Conservation (phyloP, 192 early-diverging fungal species). For the Paraglomus occultum region DNA sequence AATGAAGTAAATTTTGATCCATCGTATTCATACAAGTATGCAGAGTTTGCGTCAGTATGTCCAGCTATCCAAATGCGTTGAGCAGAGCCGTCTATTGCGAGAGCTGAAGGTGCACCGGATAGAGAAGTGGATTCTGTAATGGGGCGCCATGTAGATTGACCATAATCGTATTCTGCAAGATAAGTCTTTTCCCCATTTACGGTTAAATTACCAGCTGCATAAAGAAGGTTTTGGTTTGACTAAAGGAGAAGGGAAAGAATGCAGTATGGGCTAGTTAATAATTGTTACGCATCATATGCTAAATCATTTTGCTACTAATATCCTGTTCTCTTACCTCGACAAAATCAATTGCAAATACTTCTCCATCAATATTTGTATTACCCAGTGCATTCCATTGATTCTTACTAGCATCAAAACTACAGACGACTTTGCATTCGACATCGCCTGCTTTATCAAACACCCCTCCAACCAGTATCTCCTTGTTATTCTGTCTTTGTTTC, state of each 20-base stretch:
- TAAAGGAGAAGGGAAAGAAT: background rate
- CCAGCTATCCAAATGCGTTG: conserved; percentile 35
- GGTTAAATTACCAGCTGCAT: conserved; percentile 42
- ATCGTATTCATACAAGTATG: conserved; percentile 56
- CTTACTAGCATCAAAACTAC: conserved; percentile 22
- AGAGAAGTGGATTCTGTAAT: conserved; percentile 37
- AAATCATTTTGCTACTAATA: too few relatives aligned
- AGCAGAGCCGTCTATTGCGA: conserved; percentile 40
- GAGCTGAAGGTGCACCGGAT: conserved; percentile 49
- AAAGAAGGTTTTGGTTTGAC: background rate
- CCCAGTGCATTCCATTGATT: conserved; percentile 31
- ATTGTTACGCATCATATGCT: too few relatives aligned
- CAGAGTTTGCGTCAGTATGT: background rate
- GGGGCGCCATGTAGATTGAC: conserved; percentile 46
- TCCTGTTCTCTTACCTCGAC: conserved; percentile 25
- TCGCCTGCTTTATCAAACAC: conserved; percentile 51
- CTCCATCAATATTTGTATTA: conserved; percentile 30
- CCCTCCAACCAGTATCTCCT: conserved; percentile 49
- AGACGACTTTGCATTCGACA: conserved; percentile 27
- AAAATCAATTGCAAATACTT: conserved; percentile 37
- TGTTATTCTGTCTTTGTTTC: conserved; percentile 27
- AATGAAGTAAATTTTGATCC: conserved; percentile 41
- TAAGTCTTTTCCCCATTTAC: conserved; percentile 38
- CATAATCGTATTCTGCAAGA: conserved; percentile 52
- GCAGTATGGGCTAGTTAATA: too few relatives aligned